Conservation (phyloP, 2,329 filamentous ascomycete genomes). For the Ophiostoma quercus region DNA sequence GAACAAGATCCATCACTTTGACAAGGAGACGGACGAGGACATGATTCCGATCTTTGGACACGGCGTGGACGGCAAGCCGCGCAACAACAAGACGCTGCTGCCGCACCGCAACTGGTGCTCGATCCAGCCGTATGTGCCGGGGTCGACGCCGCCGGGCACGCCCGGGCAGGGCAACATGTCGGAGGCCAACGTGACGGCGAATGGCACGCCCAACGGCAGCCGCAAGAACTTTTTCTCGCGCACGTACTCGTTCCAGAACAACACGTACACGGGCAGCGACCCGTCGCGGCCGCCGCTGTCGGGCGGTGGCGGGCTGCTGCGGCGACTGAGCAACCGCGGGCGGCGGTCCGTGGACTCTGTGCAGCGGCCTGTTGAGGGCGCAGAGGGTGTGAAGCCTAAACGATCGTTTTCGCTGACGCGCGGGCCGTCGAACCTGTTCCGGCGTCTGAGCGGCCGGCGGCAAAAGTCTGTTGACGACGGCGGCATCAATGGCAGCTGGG, state of each 20-base stretch:
- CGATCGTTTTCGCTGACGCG: slow-evolving; percentile 50
- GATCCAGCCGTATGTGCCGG: slow-evolving; percentile 77
- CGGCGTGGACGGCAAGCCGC: slow-evolving; percentile 80
- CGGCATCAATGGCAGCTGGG: slow-evolving; percentile 53
- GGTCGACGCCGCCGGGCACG: slow-evolving; percentile 65
- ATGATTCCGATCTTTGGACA: slow-evolving; percentile 92
- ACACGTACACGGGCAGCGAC: slow-evolving; percentile 35
- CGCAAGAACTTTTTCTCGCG: slow-evolving; percentile 42
- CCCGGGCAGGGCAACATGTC: slow-evolving; percentile 46
- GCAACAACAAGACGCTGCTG: slow-evolving; percentile 86
- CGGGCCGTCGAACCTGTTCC: slow-evolving; percentile 36
- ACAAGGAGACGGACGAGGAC: slow-evolving; percentile 78
- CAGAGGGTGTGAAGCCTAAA: not conserved
- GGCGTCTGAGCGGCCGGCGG: slow-evolving; percentile 39
- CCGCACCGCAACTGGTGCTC: slow-evolving; percentile 95
- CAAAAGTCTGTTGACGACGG: slow-evolving; percentile 43
- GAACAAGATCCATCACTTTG: slow-evolving; percentile 72
- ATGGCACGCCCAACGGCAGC: slow-evolving; percentile 36
- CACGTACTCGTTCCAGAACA: slow-evolving; percentile 33
- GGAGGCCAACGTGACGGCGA: slow-evolving; percentile 29
- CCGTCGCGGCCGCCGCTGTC: slow-evolving; percentile 47
- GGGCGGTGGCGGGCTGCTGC: slow-evolving; percentile 38
- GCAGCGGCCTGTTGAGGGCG: slow-evolving; percentile 28
- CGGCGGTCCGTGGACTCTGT: slow-evolving; percentile 38
- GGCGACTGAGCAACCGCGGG: slow-evolving; percentile 36